Conservation (phyloP, 495 filamentous ascomycete species). For the Glarea lozoyensis region DNA sequence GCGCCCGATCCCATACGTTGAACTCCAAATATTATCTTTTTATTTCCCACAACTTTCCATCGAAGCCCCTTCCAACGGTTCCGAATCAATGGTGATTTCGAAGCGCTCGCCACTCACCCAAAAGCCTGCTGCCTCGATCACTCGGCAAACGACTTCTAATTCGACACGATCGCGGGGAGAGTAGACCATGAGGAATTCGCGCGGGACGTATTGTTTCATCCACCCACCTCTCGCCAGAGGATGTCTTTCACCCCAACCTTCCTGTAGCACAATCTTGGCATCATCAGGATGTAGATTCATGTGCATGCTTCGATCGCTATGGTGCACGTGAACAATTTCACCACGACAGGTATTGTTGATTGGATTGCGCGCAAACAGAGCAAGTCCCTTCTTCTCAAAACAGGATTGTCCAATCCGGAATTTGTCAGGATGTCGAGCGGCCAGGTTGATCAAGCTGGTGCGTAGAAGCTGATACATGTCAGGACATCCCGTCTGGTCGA, state of each 20-base stretch:
- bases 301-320: constrained; percentile 66
- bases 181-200: constrained; percentile 60
- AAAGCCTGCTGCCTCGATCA: constrained; percentile 64
- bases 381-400: constrained; percentile 73
- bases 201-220: constrained; percentile 21
- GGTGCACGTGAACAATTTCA: constrained; percentile 77
- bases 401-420: constrained; percentile 58
- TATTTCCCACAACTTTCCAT: too few species aligned
- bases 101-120: constrained; percentile 37
- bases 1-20: too few species aligned
- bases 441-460: constrained; percentile 40
- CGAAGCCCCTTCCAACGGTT: too few species aligned
- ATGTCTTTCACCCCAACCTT: constrained; percentile 86
- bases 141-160: constrained; percentile 55
- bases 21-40: too few species aligned
- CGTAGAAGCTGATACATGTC: constrained; percentile 44
- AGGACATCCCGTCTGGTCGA: constrained; percentile 49
- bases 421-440: constrained; percentile 32
- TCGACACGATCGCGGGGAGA: constrained; percentile 65
- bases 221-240: constrained; percentile 56
- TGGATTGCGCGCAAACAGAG: constrained; percentile 52
- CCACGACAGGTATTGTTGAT: constrained; percentile 59
- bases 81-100: constrained; percentile 17
- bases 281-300: constrained; percentile 70
- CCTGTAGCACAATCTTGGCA: constrained; percentile 63